Base-by-base conservation (phyloP, 306 rosid genomes). In the Lathyrus tuberosus region DNA sequence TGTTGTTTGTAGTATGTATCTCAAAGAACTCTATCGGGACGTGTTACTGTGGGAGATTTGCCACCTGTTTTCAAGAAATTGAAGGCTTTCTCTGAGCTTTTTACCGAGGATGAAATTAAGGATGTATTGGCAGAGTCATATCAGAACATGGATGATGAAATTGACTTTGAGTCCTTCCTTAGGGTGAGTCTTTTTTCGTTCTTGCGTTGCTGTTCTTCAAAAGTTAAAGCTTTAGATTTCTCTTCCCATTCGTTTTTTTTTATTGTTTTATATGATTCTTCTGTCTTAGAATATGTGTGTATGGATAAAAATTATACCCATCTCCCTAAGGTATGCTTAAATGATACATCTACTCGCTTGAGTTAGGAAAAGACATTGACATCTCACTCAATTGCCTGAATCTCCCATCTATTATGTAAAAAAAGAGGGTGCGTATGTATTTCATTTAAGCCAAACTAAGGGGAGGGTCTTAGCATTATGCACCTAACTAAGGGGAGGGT, bases 91-190 rank as follows among this genome's bases (percentile, higher is more conserved):
- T 17, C 42, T 33, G 91, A 81, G 60, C 6, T 76, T 13, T 84
- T 91, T 65, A 59, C 77, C n/a, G 92, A 87, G 82, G 89, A 78
- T 71, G 97, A 95, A 84, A 84, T 91, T 76, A 86, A 70, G 82
- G 67, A 52, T 47, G 40, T 74, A 30, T 79, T 95, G 76, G 85
- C 65, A 53, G 87, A 84, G 63, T 72, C 96, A 10, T 40, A 72
- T 52, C 63, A 68, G 76, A 80, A 84, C 61, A 65, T 51, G 80
- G 81, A 69, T 56, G 91, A 80, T 71, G 99, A 91, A 61, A 79
- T 91, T 73, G 97, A 95, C 72, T 95, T 95, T 35, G 99, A 91
- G 73, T 71, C 92, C 72, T 95, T 83, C 76, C 91, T 95, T 38
- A 82, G 91, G 86, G 99, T 95, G 76, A 89, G 89, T 58, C 24